Base-by-base conservation (phyloP, 345 rosid species). In the Triadica sebifera region DNA sequence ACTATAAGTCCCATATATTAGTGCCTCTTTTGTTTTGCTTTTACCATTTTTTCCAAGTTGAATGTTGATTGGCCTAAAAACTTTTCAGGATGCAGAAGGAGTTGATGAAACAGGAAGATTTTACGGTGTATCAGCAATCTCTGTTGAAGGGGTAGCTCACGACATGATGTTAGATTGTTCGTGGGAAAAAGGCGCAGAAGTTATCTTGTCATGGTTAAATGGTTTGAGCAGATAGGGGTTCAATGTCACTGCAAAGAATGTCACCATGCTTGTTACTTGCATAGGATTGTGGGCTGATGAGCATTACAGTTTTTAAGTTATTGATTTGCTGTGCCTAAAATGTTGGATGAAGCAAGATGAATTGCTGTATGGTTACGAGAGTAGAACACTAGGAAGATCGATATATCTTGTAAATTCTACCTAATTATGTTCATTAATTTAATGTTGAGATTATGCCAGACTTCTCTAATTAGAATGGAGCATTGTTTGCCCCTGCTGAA, bases 111-210 rank as follows among this genome's bases (percentile, higher is more conserved):
- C 93, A 0, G 94, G 87, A 11, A 0, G 77, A 74, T 92, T 90
- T 78, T 89, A 88, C 37, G 89, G 87, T 0, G 92, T 85, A 13
- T 56, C 84, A 8, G 92, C 94, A 3, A 78, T 89, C 71, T 84
- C 88, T 52, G 49, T 92, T 34, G 86, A 88, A 83, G 92, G 91
- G 66, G 86, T 94, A 76, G 97, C 94, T 56, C 97, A 94, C 72
- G 96, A 92, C 81, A 81, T 94, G 90, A 94, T 92, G 98, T 78
- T 94, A 64, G 96, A 92, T 75, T 86, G 89, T 83, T 86, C 84
- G 3, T 90, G 97, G 98, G 91, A 86, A 51, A 85, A 82, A 85
- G 92, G 94, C 39, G 94, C 93, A 5, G 69, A 75, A 55, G 81
- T 72, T 58, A 66, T 94, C 72, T 77, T 84, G 13, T 56, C 84